A percentile compares a stretch with the other conserved stretches of the same genome.
These are phyloP conservation scores for Nidularia sp. DNA, from an alignment of 768 basidiomycete species.

Conservation along the genomic window DNA sequence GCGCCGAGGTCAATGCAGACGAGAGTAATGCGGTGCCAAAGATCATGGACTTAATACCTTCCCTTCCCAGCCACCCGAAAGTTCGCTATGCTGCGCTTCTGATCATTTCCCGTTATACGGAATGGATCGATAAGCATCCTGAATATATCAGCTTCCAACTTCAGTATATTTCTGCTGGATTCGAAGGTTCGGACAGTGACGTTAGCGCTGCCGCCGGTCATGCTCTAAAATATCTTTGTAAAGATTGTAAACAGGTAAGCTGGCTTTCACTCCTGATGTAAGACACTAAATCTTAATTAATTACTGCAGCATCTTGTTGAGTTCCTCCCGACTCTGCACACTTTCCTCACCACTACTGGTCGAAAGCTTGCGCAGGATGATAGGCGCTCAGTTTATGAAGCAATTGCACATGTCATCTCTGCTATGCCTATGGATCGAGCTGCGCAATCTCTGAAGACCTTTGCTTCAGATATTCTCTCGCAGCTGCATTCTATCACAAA, in stretches of 20 bases:
- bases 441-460: constrained; percentile 81
- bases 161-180: constrained; percentile 89
- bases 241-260: constrained; percentile 85
- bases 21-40: constrained; percentile 89
- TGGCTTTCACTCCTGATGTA: not conserved
- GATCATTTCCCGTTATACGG: constrained; percentile 93
- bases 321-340: constrained; percentile 87
- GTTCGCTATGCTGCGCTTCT: constrained; percentile 95
- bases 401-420: constrained; percentile 91
- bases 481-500: constrained; percentile 63
- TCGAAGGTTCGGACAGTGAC: constrained; percentile 74
- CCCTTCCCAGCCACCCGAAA: constrained; percentile 82
- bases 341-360: constrained; percentile 80
- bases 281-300: not conserved
- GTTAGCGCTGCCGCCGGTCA: constrained; percentile 94
- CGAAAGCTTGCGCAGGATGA: constrained; percentile 82
- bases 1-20: constrained; percentile 80
- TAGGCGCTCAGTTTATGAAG: constrained; percentile 89
- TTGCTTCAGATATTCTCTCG: constrained; percentile 80
- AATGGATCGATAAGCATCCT: constrained; percentile 92
- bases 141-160: constrained; percentile 82
- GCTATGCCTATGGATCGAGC: constrained; percentile 90
- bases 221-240: constrained; percentile 93
- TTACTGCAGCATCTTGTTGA: constrained; percentile 75
- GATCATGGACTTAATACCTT: constrained; percentile 92